Conservation (phyloP, 148 eudicot genomes). For the Chenopodium formosanum region DNA sequence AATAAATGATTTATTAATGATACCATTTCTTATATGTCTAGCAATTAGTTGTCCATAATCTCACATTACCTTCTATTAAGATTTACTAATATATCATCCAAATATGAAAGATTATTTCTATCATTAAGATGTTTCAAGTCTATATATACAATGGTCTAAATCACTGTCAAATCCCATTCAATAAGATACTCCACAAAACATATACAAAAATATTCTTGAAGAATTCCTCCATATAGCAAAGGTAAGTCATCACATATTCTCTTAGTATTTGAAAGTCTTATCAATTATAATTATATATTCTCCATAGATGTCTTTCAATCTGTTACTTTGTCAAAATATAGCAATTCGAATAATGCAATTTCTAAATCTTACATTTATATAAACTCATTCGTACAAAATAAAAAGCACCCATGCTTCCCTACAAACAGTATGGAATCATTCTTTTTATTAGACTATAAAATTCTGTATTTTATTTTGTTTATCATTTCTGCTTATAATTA, state of each 20-base stretch:
- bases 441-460: neutral
- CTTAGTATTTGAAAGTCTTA: neutral
- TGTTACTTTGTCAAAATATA: slow-evolving; percentile 25
- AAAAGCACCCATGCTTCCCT: slow-evolving; percentile 2
- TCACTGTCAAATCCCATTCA: neutral
- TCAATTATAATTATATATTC: slow-evolving; percentile 6
- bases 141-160: neutral
- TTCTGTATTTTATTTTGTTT: too few relatives aligned
- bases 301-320: neutral
- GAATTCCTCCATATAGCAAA: slow-evolving; percentile 6
- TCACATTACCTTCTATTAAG: too few relatives aligned
- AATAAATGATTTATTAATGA: too few relatives aligned
- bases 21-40: too few relatives aligned
- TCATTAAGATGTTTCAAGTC: too few relatives aligned
- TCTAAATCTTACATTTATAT: neutral
- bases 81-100: too few relatives aligned
- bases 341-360: slow-evolving; percentile 16
- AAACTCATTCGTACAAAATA: neutral
- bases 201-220: slow-evolving; percentile 19
- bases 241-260: slow-evolving; percentile 2
- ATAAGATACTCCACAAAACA: slow-evolving; percentile 4
- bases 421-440: slow-evolving; percentile 25
- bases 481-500: too few relatives aligned
- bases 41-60: too few relatives aligned
- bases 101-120: too few relatives aligned